phyloP scores from a whole-genome alignment of 768 basidiomycete genomes.

The Amanita phalloides region DNA sequence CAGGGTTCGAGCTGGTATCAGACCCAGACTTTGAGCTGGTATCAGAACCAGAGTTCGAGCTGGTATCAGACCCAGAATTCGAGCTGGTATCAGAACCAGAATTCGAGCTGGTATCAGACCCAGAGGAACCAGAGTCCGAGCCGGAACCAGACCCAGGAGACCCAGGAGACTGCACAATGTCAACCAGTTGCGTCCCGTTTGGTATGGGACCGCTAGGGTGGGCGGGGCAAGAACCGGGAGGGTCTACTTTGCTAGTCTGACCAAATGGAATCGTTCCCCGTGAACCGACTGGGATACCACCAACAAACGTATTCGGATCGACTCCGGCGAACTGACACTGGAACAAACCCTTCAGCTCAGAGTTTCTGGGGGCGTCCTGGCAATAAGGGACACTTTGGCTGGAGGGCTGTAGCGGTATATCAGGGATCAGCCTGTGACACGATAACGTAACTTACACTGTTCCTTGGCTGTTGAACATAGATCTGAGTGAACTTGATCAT shows the following conservation, averaged over 20 bases:
- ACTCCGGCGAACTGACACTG: conserved; percentile 48
- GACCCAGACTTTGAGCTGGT: too few relatives aligned
- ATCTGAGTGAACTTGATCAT: conserved; percentile 45
- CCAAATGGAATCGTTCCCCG: conserved; percentile 46
- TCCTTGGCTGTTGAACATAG: conserved; percentile 48
- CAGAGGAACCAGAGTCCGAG: too few relatives aligned
- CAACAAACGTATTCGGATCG: conserved; percentile 32
- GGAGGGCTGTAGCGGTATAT: conserved; percentile 20
- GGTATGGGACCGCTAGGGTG: conserved; percentile 35
- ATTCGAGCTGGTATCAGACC: not conserved
- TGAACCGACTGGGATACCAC: conserved; percentile 28
- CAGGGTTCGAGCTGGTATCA: too few relatives aligned
- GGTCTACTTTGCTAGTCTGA: conserved; percentile 23
- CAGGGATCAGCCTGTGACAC: not conserved
- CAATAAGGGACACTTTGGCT: conserved; percentile 40
- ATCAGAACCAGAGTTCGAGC: too few relatives aligned
- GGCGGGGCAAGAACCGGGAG: conserved; percentile 42
- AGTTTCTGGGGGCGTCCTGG: conserved; percentile 38
- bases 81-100: not conserved
- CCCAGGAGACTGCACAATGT: conserved; percentile 14
- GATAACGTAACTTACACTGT: conserved; percentile 26
- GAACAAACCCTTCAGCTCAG: conserved; percentile 43
- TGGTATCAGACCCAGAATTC: too few relatives aligned
- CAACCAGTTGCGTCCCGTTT: conserved; percentile 34
- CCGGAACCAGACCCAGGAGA: too few relatives aligned